phyloP scores from a whole-genome alignment of 139 green algal genomes.

The Klebsormidium nitens region DNA sequence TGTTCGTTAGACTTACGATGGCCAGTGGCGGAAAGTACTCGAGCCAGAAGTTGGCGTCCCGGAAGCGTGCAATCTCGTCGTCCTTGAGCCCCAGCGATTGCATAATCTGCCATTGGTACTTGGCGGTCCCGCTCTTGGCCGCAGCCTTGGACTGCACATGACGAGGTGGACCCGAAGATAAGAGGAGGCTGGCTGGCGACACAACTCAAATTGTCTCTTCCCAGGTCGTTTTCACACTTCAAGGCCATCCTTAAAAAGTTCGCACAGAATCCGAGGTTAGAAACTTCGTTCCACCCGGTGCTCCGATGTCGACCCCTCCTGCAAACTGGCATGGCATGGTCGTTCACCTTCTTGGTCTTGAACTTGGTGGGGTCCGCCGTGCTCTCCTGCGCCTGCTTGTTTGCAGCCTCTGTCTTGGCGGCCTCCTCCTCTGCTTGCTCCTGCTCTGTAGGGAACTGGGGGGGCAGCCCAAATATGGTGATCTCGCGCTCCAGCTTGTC shows the following conservation, averaged over 20 bases:
- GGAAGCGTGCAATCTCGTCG: conserved; percentile 80
- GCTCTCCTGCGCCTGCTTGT: conserved; percentile 4
- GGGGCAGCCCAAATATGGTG: conserved; percentile 74
- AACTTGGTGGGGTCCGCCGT: conserved; percentile 80
- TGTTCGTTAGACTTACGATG: conserved; percentile 29
- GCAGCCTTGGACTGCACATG: conserved; percentile 43
- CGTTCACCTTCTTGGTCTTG: conserved; percentile 83
- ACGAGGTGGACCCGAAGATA: neutral
- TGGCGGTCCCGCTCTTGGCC: conserved; percentile 45
- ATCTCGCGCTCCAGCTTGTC: conserved; percentile 85
- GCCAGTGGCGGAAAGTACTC: conserved; percentile 88
- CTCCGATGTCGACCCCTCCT: too few species aligned
- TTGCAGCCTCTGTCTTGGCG: conserved; percentile 7
- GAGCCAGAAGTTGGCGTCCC: conserved; percentile 83
- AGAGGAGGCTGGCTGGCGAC: neutral
- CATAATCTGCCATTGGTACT: conserved; percentile 89
- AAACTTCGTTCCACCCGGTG: too few species aligned
- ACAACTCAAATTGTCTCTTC: too few species aligned
- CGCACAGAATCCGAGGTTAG: too few species aligned
- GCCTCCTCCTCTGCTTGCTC: conserved; percentile 33
- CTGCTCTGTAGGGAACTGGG: conserved; percentile 69
- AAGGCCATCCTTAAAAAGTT: too few species aligned
- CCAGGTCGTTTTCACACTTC: too few species aligned
- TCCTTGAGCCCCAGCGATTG: conserved; percentile 73
- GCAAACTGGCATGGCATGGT: too few species aligned